Conservation (phyloP, 495 filamentous ascomycete species). For the Trichodelitschia bisporula region DNA sequence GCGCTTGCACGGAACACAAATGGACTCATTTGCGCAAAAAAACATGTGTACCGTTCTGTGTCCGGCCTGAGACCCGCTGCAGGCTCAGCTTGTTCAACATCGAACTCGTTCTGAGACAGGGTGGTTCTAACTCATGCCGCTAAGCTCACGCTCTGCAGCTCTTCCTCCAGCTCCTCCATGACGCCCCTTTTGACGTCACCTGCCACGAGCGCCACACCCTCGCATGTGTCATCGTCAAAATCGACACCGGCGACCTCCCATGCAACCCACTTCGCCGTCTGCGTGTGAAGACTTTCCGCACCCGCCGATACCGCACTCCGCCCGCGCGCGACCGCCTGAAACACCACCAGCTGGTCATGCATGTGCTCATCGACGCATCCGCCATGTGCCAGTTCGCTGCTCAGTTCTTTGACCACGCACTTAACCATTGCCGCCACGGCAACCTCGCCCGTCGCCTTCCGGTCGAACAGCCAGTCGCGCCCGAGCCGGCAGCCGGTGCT, state of each 20-base stretch:
- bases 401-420: slow-evolving; percentile 29
- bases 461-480: slow-evolving; percentile 34
- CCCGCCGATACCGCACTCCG: slow-evolving; percentile 6
- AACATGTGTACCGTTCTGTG: too few species aligned
- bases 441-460: slow-evolving; percentile 11
- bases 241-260: slow-evolving; percentile 24
- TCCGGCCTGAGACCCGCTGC: too few species aligned
- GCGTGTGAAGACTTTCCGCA: slow-evolving; percentile 27
- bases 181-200: too few species aligned
- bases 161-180: too few species aligned
- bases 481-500: slow-evolving; percentile 36
- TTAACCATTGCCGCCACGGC: slow-evolving; percentile 15
- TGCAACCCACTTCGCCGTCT: slow-evolving; percentile 54
- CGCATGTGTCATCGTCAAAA: slow-evolving; percentile 32
- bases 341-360: slow-evolving; percentile 61
- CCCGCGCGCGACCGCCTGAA: slow-evolving; percentile 47
- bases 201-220: too few species aligned
- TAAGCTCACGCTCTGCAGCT: too few species aligned
- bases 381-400: slow-evolving; percentile 26
- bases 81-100: too few species aligned
- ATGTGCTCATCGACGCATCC: slow-evolving; percentile 44
- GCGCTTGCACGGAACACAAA: too few species aligned
- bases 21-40: too few species aligned
- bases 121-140: too few species aligned
- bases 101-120: too few species aligned